Base-by-base conservation (phyloP, 352 stramenopile species). In the Globisporangium cederbergense region DNA sequence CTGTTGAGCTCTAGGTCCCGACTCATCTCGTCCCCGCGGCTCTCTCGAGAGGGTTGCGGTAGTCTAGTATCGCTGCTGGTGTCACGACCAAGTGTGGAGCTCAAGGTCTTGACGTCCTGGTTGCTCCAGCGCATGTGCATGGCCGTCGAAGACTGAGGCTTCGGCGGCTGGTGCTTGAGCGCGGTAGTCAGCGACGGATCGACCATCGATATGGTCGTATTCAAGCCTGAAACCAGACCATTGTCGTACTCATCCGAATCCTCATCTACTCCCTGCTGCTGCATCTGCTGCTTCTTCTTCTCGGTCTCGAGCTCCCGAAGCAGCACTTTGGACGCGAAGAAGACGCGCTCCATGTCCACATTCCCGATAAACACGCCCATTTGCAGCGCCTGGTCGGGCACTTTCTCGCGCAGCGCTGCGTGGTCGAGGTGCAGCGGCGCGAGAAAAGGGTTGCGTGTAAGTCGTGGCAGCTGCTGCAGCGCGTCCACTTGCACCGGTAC, bases 371-470 rank as follows among this genome's bases (percentile, higher is more conserved):
- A 81, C 4, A 74, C 68, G n/a, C 71, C 74, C 32, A 84, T 73
- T 22, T 74, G 51, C 22, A 66, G 28, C 16, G 73, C 75, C 3
- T 64, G 52, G 11, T 74, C 68, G 3, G 59, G 36, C 2, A 53
- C 58, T 5, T 53, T 25, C 45, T 89, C 77, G 1, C 68, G 65
- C 30, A 92, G 54, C 34, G 73, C 72, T 11, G 70, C 64, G 49
- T 94, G 81, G 47, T 90, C 77, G 28, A 92, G 60, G 38, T 87
- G 78, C 16, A 93, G 66, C 5, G 70, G 60, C 40, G 71, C 67
- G 40, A 94, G 69, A 51, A 92, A 84, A 51, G 81, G 86, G 32
- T 94, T 94, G n/a, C 80, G 73, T 55, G 70, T 58, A 10, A 92
- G 71, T 2, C 71, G 75, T n/a, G 32, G 52, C n/a, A 91, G 50